phyloP scores from a whole-genome alignment of 768 basidiomycete genomes.

The Tulasnella sp. region DNA sequence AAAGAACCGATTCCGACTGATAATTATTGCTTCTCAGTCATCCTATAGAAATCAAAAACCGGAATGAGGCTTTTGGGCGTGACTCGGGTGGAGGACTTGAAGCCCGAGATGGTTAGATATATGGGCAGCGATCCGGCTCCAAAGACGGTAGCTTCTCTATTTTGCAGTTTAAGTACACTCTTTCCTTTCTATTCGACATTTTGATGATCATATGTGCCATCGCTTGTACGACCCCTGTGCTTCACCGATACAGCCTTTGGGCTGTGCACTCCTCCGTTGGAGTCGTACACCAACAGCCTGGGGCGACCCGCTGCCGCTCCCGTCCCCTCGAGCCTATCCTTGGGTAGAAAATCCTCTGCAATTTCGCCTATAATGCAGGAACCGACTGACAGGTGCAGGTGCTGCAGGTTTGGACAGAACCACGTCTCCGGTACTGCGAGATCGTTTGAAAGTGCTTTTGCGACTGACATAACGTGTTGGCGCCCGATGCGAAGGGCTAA shows the following conservation, averaged over 20 bases:
- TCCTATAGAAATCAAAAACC: constrained; percentile 37
- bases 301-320: not conserved
- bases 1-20: not conserved
- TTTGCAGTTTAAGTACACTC: not conserved
- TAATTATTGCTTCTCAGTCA: constrained; percentile 27
- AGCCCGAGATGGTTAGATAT: constrained; percentile 22
- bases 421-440: not conserved
- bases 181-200: not conserved
- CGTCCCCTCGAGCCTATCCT: not conserved
- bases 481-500: not conserved
- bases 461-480: not conserved
- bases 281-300: not conserved
- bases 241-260: not conserved
- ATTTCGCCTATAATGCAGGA: not conserved
- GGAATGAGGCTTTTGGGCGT: constrained; percentile 36
- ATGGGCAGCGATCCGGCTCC: constrained; percentile 14
- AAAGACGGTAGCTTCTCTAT: not conserved
- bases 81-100: constrained; percentile 18
- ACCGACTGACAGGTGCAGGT: not conserved
- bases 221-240: not conserved
- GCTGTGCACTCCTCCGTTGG: not conserved
- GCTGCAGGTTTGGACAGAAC: not conserved
- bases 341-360: not conserved
- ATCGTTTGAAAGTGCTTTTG: not conserved
- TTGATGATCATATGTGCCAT: not conserved